Evolutionary conservation across 805 yeast species (phyloP).

Genomic region (Saccharomycopsis sp.): DNA sequence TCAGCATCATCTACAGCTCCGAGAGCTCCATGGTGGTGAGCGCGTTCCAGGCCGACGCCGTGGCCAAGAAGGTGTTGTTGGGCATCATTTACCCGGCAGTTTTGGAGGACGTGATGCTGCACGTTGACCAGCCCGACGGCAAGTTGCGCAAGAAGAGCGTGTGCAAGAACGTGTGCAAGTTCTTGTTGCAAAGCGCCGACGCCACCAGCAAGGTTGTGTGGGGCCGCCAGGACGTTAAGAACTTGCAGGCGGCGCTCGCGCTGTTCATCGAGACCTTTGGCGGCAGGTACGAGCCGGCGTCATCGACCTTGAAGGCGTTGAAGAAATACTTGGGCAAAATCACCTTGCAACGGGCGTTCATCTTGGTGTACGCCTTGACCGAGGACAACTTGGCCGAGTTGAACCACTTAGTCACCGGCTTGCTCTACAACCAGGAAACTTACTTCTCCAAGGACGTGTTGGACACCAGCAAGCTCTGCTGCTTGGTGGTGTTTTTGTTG

Average conservation of each 20-base stretch:
- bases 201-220: constrained; percentile 15
- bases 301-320: constrained; percentile 21
- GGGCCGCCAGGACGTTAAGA: constrained; percentile 13
- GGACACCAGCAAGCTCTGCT: constrained; percentile 28
- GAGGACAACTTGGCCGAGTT: constrained; percentile 23
- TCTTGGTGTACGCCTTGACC: constrained; percentile 23
- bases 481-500: constrained; percentile 27
- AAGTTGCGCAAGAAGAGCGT: constrained; percentile 23
- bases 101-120: constrained; percentile 3
- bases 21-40: constrained; percentile 16
- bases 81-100: constrained; percentile 18
- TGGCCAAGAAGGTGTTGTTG: constrained; percentile 11
- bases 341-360: constrained; percentile 27
- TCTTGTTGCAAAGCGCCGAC: constrained; percentile 21
- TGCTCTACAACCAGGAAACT: constrained; percentile 28
- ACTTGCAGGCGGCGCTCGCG: constrained; percentile 26
- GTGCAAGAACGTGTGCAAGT: constrained; percentile 22
- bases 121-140: constrained; percentile 25
- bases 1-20: constrained; percentile 5
- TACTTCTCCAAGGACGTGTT: constrained; percentile 27
- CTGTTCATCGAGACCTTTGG: constrained; percentile 28
- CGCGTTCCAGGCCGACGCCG: constrained; percentile 10
- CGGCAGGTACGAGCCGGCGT: constrained; percentile 7
- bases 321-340: constrained; percentile 27
- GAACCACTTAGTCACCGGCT: constrained; percentile 26